Evolutionary conservation across 2,329 filamentous ascomycete species (phyloP), one percentile per base, ranked within the genome.

Genomic region (Aspergillus thermomutatus): DNA sequence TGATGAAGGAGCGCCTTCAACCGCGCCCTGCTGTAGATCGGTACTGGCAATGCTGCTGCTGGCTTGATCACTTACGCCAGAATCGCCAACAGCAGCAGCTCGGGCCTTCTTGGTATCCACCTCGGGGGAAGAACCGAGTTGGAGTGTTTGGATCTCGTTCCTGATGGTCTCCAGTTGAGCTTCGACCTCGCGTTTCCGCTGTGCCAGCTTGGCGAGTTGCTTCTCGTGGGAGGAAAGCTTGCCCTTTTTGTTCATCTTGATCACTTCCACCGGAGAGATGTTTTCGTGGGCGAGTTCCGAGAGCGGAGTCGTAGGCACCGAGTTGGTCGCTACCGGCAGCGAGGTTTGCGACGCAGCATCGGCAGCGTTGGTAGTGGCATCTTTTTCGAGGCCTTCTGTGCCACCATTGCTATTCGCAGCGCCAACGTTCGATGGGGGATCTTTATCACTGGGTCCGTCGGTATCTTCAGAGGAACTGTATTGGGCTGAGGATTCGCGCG

Each of bases 161-260:
- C 71, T 70, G 27, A 74, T 64, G 11, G 64, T 65, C 1, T 75
- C 71, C 7, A 79, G 63, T 43, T 74, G 73, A 21, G 66, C 59
- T 50, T 78, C 71, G 26, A 77, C 59, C 43, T 73, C 68, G 46
- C 68, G 69, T 64, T 76, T 77, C 26, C 72, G 70, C n/a, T 74
- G 66, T 2, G 72, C 68, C 4, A 79, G 64, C 56, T 78, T 79
- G 40, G 71, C 68, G 17, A 79, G 66, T n/a, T 78, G 74, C 57
- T 76, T 77, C 52, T 77, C 75, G 41, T 77, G 69, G 46, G 70
- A 69, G 1, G 63, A 67, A 31, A 70, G 64, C 49, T 73, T 73
- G 54, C 64, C 66, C 23, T 68, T 69, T 40, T 68, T 67, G 49
- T 62, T 66, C 40, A 60, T 62, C 54, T 66, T 54, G 47, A 69